These are phyloP conservation scores for Calonectria pteridis DNA, from an alignment of 2,329 filamentous ascomycete species.

Conservation along the genomic window DNA sequence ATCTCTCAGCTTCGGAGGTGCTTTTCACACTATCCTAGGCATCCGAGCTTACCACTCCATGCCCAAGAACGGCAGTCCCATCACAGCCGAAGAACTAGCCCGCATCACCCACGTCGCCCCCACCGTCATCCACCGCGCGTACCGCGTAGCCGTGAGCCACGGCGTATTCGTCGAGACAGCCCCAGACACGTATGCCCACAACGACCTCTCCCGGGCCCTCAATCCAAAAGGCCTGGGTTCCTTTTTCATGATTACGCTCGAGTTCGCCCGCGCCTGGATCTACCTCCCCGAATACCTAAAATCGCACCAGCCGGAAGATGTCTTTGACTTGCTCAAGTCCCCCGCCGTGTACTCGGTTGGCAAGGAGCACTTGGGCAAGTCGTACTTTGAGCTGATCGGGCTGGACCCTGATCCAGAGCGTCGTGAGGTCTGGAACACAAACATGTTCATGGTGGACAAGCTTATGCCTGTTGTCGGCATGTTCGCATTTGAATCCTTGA, in stretches of 20 bases:
- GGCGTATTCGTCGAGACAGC: constrained; percentile 48
- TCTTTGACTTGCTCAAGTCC: constrained; percentile 49
- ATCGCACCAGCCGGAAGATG: constrained; percentile 45
- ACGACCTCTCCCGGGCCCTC: constrained; percentile 45
- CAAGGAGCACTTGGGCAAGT: constrained; percentile 48
- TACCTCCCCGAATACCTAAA: constrained; percentile 48
- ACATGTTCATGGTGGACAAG: constrained; percentile 47
- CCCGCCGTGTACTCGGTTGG: constrained; percentile 49
- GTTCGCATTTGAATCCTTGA: constrained; percentile 50
- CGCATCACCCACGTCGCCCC: constrained; percentile 44
- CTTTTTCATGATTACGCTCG: constrained; percentile 49
- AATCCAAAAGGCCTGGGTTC: constrained; percentile 45
- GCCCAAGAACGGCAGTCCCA: constrained; percentile 40
- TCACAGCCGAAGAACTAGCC: constrained; percentile 38
- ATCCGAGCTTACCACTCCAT: constrained; percentile 44
- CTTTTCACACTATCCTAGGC: constrained; percentile 44
- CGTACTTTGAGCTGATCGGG: constrained; percentile 51
- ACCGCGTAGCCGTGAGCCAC: constrained; percentile 47
- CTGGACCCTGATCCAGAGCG: constrained; percentile 43
- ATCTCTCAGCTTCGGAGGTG: constrained; percentile 37
- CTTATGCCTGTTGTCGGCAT: constrained; percentile 51
- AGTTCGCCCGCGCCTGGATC: constrained; percentile 46
- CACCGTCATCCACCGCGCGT: constrained; percentile 48
- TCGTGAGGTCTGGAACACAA: constrained; percentile 50
- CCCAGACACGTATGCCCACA: constrained; percentile 49